Percentiles rank a stretch among this genome's conserved stretches.
phyloP scores from a whole-genome alignment of 805 yeast genomes.

The Saccharomycopsis selenospora region DNA sequence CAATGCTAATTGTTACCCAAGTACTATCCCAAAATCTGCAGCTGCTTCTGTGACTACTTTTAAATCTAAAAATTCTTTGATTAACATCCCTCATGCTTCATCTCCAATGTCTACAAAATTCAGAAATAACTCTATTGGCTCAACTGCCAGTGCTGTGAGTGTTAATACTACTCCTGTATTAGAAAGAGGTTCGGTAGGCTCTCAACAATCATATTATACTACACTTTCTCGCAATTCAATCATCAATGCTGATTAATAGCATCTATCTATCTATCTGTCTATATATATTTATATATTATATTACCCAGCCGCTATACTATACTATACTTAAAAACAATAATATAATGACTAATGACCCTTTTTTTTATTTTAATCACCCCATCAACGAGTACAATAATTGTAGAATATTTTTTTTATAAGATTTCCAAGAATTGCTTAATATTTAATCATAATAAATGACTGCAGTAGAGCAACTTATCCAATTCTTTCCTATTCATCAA shows the following conservation, averaged over 20 bases:
- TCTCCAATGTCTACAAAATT: background rate
- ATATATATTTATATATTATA: no score
- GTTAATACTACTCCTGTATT: background rate
- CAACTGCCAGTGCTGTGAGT: background rate
- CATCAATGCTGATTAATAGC: no score
- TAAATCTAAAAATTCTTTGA: background rate
- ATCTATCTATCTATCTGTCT: background rate
- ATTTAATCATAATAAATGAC: no score
- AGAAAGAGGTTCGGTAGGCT: conserved; percentile 1
- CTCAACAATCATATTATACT: background rate
- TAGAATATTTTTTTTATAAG: no score
- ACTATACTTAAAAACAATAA: background rate
- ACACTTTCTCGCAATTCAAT: background rate
- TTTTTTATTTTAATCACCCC: no score
- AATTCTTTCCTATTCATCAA: no score
- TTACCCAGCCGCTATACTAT: no score
- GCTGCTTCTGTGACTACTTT: background rate
- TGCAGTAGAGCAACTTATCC: no score
- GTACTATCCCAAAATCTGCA: background rate
- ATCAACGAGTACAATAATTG: no score
- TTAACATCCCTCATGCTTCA: background rate
- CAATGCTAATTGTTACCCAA: background rate
- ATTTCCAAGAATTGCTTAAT: no score
- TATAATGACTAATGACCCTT: no score
- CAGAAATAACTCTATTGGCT: background rate